Conservation (phyloP, 257 asterid species). For the Voacanga thouarsii region DNA sequence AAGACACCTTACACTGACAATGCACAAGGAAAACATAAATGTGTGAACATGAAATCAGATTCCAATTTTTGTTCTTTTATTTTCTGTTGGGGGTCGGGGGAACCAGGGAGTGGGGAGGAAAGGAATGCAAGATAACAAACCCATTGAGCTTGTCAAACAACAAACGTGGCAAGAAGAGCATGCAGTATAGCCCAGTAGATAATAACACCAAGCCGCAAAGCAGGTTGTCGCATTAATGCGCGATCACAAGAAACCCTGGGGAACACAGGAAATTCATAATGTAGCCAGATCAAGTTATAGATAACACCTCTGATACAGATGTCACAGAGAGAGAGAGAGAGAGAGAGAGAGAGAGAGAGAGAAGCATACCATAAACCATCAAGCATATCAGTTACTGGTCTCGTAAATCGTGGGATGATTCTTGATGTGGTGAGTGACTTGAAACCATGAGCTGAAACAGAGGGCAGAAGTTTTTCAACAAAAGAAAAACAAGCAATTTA, state of each 20-base stretch:
- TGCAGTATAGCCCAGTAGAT: conserved; percentile 89
- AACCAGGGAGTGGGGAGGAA: conserved; percentile 6
- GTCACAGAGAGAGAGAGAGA: neutral
- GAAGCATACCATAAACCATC: conserved; percentile 53
- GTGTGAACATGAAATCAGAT: neutral
- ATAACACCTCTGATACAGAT: neutral
- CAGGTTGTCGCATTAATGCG: conserved; percentile 92
- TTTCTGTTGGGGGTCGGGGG: neutral
- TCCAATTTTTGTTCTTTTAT: neutral
- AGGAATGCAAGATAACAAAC: conserved; percentile 20
- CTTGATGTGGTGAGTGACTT: conserved; percentile 93
- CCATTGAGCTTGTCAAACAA: conserved; percentile 54
- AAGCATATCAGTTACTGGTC: conserved; percentile 80
- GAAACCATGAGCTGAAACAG: conserved; percentile 90
- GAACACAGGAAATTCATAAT: conserved; percentile 19
- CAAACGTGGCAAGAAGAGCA: conserved; percentile 70
- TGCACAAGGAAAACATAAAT: neutral
- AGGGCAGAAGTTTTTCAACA: conserved; percentile 14
- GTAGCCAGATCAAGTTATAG: neutral
- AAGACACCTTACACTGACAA: neutral
- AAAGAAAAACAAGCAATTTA: neutral
- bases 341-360: neutral
- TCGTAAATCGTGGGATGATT: conserved; percentile 82
- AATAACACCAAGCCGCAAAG: conserved; percentile 82
- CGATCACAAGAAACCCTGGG: conserved; percentile 96